phyloP scores from a whole-genome alignment of 805 yeast species.

The Yamadazyma sp. region DNA sequence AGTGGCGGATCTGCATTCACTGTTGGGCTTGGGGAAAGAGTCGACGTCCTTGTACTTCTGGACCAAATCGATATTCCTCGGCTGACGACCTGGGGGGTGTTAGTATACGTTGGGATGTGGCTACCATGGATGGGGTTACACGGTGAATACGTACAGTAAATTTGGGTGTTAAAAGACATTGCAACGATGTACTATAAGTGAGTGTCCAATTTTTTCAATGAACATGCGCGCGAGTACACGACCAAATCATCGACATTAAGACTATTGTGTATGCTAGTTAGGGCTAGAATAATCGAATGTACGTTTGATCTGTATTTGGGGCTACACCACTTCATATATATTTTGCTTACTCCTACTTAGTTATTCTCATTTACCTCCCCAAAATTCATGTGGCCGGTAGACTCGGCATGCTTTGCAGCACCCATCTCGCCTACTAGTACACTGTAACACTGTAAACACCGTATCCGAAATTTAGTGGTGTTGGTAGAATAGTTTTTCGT shows the following conservation, averaged over 20 bases:
- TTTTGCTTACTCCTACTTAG: background rate
- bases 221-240: conserved; percentile 8
- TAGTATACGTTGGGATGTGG: conserved; percentile 4
- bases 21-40: conserved; percentile 33
- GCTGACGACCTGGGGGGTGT: conserved; percentile 50
- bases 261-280: no score
- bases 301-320: no score
- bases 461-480: conserved; percentile 55
- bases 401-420: conserved; percentile 62
- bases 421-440: conserved; percentile 61
- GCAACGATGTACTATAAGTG: conserved; percentile 2
- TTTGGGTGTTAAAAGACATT: conserved; percentile 17
- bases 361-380: conserved; percentile 43
- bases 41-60: conserved; percentile 40
- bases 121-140: background rate
- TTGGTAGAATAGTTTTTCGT: conserved; percentile 61
- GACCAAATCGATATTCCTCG: conserved; percentile 54
- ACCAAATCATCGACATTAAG: no score
- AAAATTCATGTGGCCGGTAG: conserved; percentile 60
- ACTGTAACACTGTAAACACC: conserved; percentile 56
- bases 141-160: conserved; percentile 16
- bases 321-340: no score
- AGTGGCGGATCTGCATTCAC: conserved; percentile 60
- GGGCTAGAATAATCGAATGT: no score
- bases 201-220: conserved; percentile 9